Base-by-base conservation (phyloP, 2,329 filamentous ascomycete species). In the Fusarium humuli region DNA sequence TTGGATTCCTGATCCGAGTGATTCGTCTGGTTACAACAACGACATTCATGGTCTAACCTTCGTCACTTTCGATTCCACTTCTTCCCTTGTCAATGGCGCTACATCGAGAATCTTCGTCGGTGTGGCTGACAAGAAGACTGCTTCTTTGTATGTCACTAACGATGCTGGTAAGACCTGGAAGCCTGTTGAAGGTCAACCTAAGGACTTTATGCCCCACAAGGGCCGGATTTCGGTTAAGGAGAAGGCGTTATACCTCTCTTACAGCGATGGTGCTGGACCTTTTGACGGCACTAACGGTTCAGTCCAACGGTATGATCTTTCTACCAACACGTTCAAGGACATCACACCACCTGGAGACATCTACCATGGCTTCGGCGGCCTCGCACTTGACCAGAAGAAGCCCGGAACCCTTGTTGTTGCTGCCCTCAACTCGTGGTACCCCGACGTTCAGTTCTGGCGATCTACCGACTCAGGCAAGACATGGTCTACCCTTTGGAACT, bases 31-130 rank as follows among this genome's bases (percentile, higher is more conserved):
- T 5, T 81, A 83, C 59, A 83, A 83, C 57, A 80, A 75, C 37
- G 86, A 87, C 57, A 59, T 65, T 77, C 27, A 84, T 57, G 85
- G 86, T 4, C 77, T 87, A 11, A 77, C 85, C 0, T 88, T 85
- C 73, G 81, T 88, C 16, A 87, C 85, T 0, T 88, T 88, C 37
- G 86, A 87, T 64, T 82, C 83, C 5, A 88, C 85, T 2, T 87
- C 86, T 1, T 77, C 76, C 0, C 76, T 77, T 0, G 76, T 77
- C 3, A 78, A 79, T 13, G 84, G 85, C 1, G 83, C 85, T 4
- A 88, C 87, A 0, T 85, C 84, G 4, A 81, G 85, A 25, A 88
- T 88, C 70, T 88, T 88, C 65, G 86, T 88, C 3, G 86, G 86
- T 37, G 84, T 82, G 2, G 85, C 86, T 3, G 85, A 88, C 70